phyloP scores from a whole-genome alignment of 2,329 filamentous ascomycete species.

The Botrytis deweyae region DNA sequence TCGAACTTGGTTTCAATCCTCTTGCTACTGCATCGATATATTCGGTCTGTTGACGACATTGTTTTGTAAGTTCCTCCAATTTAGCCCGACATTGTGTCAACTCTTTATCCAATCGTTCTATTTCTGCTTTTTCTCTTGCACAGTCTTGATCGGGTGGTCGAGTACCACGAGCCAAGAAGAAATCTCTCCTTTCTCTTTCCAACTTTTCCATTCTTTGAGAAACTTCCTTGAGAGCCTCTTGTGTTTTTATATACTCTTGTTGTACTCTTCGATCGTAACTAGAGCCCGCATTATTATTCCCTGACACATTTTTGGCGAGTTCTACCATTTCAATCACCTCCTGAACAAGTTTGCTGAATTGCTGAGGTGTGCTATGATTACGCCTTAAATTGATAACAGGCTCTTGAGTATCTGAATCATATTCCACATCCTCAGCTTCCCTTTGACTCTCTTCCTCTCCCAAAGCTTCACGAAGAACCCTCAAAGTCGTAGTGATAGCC shows the following conservation, averaged over 20 bases:
- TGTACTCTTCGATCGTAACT: not conserved
- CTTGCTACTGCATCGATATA: not conserved
- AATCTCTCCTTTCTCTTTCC: conserved; percentile 1
- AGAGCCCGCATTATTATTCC: not conserved
- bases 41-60: not conserved
- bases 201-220: not conserved
- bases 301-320: not conserved
- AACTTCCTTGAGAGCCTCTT: not conserved
- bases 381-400: conserved; percentile 3
- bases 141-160: not conserved
- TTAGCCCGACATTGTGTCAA: not conserved
- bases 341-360: conserved; percentile 9
- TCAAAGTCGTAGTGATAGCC: not conserved
- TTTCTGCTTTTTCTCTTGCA: not conserved
- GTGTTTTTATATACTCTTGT: not conserved
- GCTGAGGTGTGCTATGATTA: conserved; percentile 1
- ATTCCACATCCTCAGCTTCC: conserved; percentile 3
- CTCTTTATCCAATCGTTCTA: not conserved
- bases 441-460: not conserved
- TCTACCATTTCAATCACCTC: not conserved
- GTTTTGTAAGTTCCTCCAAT: not conserved
- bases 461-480: not conserved
- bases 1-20: not conserved
- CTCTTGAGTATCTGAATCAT: conserved; percentile 11
- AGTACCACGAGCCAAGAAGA: not conserved